These are phyloP conservation scores for Fusarium newnesense DNA, from an alignment of 2,329 filamentous ascomycete species.

Conservation along the genomic window DNA sequence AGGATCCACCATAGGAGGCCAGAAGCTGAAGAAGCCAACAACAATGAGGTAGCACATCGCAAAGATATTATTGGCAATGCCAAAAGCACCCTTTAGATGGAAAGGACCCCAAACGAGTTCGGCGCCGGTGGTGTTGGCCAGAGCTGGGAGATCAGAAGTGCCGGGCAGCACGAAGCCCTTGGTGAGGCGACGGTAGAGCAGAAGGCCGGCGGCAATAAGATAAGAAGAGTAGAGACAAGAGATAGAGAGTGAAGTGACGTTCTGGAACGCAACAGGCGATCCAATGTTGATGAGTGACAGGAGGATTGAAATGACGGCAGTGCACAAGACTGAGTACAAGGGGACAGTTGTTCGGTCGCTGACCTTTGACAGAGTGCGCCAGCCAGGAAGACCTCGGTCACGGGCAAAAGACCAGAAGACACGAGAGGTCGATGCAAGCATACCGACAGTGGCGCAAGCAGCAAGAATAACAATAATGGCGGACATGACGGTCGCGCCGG, in stretches of 20 bases:
- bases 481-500: slow-evolving; percentile 61
- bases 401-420: slow-evolving; percentile 65
- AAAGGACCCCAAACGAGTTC: slow-evolving; percentile 64
- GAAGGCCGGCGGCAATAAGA: slow-evolving; percentile 42
- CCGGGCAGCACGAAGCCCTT: slow-evolving; percentile 43
- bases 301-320: slow-evolving; percentile 43
- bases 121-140: slow-evolving; percentile 45
- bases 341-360: slow-evolving; percentile 44
- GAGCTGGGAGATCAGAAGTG: slow-evolving; percentile 37
- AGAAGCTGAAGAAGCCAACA: slow-evolving; percentile 67
- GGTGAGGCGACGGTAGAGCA: slow-evolving; percentile 46
- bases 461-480: slow-evolving; percentile 60
- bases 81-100: slow-evolving; percentile 60
- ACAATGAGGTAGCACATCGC: slow-evolving; percentile 64
- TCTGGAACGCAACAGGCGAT: slow-evolving; percentile 45
- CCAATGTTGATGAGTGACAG: slow-evolving; percentile 50
- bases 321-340: slow-evolving; percentile 42
- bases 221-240: slow-evolving; percentile 47
- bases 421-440: slow-evolving; percentile 67
- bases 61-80: slow-evolving; percentile 64
- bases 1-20: slow-evolving; percentile 51
- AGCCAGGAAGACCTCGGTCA: slow-evolving; percentile 48
- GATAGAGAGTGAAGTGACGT: slow-evolving; percentile 46
- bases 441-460: slow-evolving; percentile 60
- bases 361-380: slow-evolving; percentile 43